phyloP scores from a whole-genome alignment of 2,329 filamentous ascomycete genomes.

The Trichophyton verrucosum region DNA sequence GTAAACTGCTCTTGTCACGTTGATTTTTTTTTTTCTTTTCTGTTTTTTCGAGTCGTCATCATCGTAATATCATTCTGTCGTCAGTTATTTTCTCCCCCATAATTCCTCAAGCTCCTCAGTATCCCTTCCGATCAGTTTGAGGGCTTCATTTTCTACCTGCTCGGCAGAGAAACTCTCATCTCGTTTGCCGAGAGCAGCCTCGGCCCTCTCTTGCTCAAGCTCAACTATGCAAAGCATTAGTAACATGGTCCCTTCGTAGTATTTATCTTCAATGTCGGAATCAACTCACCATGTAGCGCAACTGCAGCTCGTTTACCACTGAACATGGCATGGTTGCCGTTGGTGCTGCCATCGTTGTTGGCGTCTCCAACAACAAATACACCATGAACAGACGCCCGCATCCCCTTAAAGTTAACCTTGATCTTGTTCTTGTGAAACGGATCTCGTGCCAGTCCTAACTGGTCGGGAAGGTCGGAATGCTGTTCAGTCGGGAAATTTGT shows the following conservation, averaged over 20 bases:
- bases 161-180: background rate
- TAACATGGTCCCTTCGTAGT: background rate
- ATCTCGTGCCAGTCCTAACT: constrained; percentile 37
- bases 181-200: background rate
- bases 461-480: constrained; percentile 35
- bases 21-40: background rate
- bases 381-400: constrained; percentile 41
- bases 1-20: background rate
- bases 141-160: background rate
- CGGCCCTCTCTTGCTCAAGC: background rate
- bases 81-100: background rate
- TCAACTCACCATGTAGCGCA: constrained; percentile 42
- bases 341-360: constrained; percentile 48
- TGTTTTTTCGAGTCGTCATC: background rate
- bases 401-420: constrained; percentile 32
- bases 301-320: constrained; percentile 48
- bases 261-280: background rate
- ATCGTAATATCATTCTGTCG: background rate
- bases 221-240: background rate
- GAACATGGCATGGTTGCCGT: constrained; percentile 50
- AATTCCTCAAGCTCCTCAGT: background rate
- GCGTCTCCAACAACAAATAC: constrained; percentile 49
- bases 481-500: constrained; percentile 39
- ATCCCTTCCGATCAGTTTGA: background rate
- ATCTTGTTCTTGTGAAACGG: constrained; percentile 31